phyloP scores from a whole-genome alignment of 257 asterid genomes.

The Linderniella brevidens region DNA sequence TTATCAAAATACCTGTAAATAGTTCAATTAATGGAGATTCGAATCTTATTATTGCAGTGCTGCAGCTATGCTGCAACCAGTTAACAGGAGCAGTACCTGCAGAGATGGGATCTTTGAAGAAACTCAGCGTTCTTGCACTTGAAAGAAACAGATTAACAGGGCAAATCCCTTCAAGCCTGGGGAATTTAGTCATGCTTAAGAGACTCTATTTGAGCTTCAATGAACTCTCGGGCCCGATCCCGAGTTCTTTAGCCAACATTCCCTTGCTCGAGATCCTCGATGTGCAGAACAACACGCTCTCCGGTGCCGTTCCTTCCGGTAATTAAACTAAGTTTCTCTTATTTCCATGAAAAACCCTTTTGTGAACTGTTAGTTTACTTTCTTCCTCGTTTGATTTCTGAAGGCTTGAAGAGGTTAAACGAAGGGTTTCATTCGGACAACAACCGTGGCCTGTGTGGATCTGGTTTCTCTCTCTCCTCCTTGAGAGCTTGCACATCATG shows the following conservation, averaged over 20 bases:
- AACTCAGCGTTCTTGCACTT: slow-evolving; percentile 34
- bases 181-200: slow-evolving; percentile 26
- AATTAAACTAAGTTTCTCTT: slow-evolving; percentile 12
- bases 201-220: slow-evolving; percentile 45
- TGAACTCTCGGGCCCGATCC: slow-evolving; percentile 64
- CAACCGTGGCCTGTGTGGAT: slow-evolving; percentile 75
- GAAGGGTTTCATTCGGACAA: slow-evolving; percentile 35
- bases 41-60: slow-evolving; percentile 26
- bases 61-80: slow-evolving; percentile 60
- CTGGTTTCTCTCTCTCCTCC: slow-evolving; percentile 36
- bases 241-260: slow-evolving; percentile 25
- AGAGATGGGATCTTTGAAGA: slow-evolving; percentile 38
- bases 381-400: slow-evolving; percentile 9
- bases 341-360: neutral
- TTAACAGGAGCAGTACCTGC: slow-evolving; percentile 58
- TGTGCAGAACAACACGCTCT: slow-evolving; percentile 49
- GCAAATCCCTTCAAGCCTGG: slow-evolving; percentile 44
- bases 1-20: too few relatives aligned
- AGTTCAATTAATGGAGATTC: too few relatives aligned
- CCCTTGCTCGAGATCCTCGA: slow-evolving; percentile 48
- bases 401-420: slow-evolving; percentile 43
- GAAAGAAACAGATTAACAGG: slow-evolving; percentile 41
- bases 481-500: slow-evolving; percentile 53
- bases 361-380: too few relatives aligned
- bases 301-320: slow-evolving; percentile 72